Evolutionary conservation across 345 rosid species (phyloP), one percentile per base, ranked within the genome.

Genomic region (Sonneratia caseolaris): DNA sequence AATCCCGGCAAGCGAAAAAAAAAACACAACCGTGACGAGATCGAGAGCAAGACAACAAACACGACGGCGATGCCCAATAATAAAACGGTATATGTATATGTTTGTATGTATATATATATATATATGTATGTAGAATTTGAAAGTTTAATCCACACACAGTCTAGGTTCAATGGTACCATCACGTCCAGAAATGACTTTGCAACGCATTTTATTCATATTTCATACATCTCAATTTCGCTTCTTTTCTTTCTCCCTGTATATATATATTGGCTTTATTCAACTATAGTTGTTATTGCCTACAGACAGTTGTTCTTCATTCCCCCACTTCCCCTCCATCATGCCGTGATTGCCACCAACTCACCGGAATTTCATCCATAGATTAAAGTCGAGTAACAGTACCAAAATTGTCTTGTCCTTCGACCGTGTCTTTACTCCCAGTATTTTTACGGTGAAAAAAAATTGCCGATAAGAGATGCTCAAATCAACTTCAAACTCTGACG

Each of bases 201-300:
- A 53, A 19, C 15, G 3, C 15, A 18, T 18, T 19, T 18, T 53
- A 53, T 49, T 69, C 38, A 32, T 55, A 49, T 27, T 27, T 1
- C 32, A 27, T 27, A 47, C 71, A 35, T 22, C 42, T 1, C n/a
- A 47, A 40, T 40, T 8, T 27, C 32, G 32, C 32, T 27, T 27
- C 43, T 40, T 40, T 40, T 51, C 32, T 11, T 69, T 32, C 9
- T 37, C 32, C 27, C n/a, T 7, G 15, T 1, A 47, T 15, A 8
- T 48, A 16, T 10, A 35, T 18, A 18, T 69, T 35, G 72, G 36
- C 35, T 69, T 70, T 21, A 70, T 70, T 70, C 72, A 59, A 70
- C 57, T 27, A 59, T 32, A 49, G 21, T 14, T 73, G 73, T 71
- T 49, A 42, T 74, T 75, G 66, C 78, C n/a, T 59, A 27, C 53